Percentiles rank a stretch among this genome's conserved stretches.
These are phyloP conservation scores for Mortierella alpina DNA, from an alignment of 192 early-diverging fungal genomes.

Conservation along the genomic window DNA sequence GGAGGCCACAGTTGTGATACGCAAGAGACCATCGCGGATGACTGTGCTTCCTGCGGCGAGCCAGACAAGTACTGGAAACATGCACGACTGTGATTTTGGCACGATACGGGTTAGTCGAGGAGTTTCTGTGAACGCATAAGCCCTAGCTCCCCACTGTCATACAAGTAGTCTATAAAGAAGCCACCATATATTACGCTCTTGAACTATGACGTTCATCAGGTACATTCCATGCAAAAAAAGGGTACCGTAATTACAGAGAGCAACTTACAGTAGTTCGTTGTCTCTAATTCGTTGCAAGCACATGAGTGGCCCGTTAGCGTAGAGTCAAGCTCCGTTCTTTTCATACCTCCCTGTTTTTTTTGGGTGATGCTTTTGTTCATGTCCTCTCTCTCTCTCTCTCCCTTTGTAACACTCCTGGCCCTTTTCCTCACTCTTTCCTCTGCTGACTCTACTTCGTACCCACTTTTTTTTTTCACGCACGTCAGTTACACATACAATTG, in stretches of 20 bases:
- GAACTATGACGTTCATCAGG: too few species aligned
- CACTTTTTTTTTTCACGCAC: not conserved
- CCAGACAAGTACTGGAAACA: not conserved
- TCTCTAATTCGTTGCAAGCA: too few species aligned
- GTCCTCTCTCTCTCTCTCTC: not conserved
- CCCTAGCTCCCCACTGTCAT: not conserved
- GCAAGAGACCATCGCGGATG: not conserved
- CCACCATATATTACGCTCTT: too few species aligned
- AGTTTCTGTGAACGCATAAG: constrained; percentile 24
- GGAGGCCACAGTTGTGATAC: constrained; percentile 37
- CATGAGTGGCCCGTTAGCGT: not conserved
- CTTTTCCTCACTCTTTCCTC: not conserved
- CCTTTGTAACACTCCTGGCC: not conserved
- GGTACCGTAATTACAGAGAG: too few species aligned
- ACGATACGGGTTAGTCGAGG: constrained; percentile 29
- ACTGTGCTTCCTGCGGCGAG: not conserved
- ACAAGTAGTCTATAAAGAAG: too few species aligned
- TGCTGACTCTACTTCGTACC: constrained; percentile 1
- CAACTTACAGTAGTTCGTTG: too few species aligned
- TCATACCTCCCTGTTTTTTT: not conserved
- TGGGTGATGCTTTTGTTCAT: not conserved
- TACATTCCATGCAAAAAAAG: too few species aligned
- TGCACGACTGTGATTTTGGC: constrained; percentile 19
- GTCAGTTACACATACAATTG: not conserved
- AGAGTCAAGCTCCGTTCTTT: not conserved